Base-by-base conservation (phyloP, 805 yeast species). In the Clavispora vitiphila region DNA sequence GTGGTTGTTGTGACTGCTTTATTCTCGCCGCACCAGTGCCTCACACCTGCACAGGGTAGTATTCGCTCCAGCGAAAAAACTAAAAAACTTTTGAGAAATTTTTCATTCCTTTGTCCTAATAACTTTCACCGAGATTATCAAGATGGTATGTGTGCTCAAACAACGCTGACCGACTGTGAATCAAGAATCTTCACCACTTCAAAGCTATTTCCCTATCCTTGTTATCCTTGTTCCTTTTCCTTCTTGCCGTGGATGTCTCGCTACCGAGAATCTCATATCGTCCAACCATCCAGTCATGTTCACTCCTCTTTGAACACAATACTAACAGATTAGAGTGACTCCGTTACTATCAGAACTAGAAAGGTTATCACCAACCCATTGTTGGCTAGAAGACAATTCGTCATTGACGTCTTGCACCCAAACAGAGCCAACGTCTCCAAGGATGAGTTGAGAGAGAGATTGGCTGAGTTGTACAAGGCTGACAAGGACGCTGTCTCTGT, bases 301-400 rank as follows among this genome's bases (percentile, higher is more conserved):
- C 26, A 7, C 31, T 20, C 25, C 11, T n/a, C 7, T 5, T n/a
- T 26, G 18, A 10, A 15, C 27, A 18, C 12, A 32, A 18, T 58
- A 58, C 62, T 58, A 58, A 55, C 55, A 34, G 27, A 31, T 41
- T 62, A 86, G 96, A 86, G 95, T 84, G 99, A 93, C 95, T 90
- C 98, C 73, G 90, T 93, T 78, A 93, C 99, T 69, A 86, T 93
- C 81, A 91, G 98, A 84, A 91, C 98, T 74, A 86, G 98, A 85
- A 91, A 84, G 81, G 96, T 91, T 79, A 86, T 91, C 77, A 77
- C 96, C 77, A 93, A 93, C 95, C 96, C 98, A 72, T 86, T 93
- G 73, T 86, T 93, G 76, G 90, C 88, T 72, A 91, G 99, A 84
- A 90, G 96, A 80, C 99, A 93, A 80, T 93, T 93, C 74, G 99